Conservation (phyloP, 2,329 filamentous ascomycete species). For the Calonectria pseudoturangicola region DNA sequence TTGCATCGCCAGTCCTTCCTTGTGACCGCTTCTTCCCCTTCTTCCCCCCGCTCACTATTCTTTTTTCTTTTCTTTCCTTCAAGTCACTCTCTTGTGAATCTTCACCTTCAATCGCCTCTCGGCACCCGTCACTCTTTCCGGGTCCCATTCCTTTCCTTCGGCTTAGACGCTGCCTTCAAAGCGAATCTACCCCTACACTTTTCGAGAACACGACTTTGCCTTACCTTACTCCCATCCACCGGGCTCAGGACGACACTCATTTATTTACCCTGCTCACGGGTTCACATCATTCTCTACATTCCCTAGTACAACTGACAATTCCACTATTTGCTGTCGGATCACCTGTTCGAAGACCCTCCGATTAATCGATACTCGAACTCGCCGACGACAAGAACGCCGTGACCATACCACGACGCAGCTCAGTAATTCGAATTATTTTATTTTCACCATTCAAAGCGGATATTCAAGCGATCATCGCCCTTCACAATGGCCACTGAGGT, state of each 20-base stretch:
- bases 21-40: conserved; percentile 63
- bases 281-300: conserved; percentile 48
- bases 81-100: conserved; percentile 70
- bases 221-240: conserved; percentile 43
- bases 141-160: conserved; percentile 66
- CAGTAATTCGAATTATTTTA: conserved; percentile 46
- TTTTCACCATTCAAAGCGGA: conserved; percentile 43
- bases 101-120: conserved; percentile 58
- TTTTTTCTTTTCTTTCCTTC: conserved; percentile 68
- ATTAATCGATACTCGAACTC: conserved; percentile 40
- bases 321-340: conserved; percentile 39
- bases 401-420: conserved; percentile 36
- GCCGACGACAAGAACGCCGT: conserved; percentile 43
- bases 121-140: conserved; percentile 73
- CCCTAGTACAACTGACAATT: conserved; percentile 43
- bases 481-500: conserved; percentile 63
- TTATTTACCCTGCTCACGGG: conserved; percentile 49
- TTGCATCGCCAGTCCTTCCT: conserved; percentile 59
- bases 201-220: conserved; percentile 51
- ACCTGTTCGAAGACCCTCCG: conserved; percentile 32
- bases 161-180: conserved; percentile 55
- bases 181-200: conserved; percentile 46
- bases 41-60: conserved; percentile 60
- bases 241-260: conserved; percentile 59
- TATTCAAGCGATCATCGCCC: conserved; percentile 48